Evolutionary conservation across 768 basidiomycete genomes (phyloP), one percentile per base, ranked within the genome.

Genomic region (Podaxis sp.): DNA sequence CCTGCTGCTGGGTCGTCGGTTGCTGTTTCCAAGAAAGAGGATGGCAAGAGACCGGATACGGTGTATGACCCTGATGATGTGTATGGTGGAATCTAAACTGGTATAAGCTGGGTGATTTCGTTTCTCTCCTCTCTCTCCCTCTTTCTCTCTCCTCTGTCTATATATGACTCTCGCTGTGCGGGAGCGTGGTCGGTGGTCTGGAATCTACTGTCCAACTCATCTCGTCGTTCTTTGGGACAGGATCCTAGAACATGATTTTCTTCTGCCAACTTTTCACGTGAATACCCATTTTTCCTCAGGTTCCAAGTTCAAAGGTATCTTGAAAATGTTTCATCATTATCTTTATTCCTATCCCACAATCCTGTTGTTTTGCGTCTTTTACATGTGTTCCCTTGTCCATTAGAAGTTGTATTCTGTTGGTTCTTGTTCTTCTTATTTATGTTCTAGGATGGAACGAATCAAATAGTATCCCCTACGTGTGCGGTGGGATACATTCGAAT

Each of bases 31-130:
- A 28, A 58, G 60, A 38, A 64, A 52, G 56, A 51, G 62, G 57
- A 69, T 73, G 51, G 76, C 48, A 56, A 76, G 70, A 76, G 84
- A 55, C 83, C 84, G 12, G 72, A 76, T 22, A 86, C 85, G 12
- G 74, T 84, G 58, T 90, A 89, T 66, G 81, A 86, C 66, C 81
- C 82, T 37, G 84, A 85, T 30, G 89, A 91, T 65, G 87, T 85
- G 51, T 91, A 91, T 66, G 87, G 82, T 26, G 89, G 88, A 33
- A 83, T 90, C 71, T 90, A 75, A 80, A 48, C 54, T 28, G 20
- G 24, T 17, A 61, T 40, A 12, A 41, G 17, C 2, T 5, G 12
- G 50, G 46, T 46, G 44, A 17, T 17, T n/a, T 20, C 4, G 15
- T 20, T 20, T n/a, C 44, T 20, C 40, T n/a, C 40, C 15, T 7